Evolutionary conservation across 306 rosid species (phyloP).

Genomic region (Citrullus mucosospermus): DNA sequence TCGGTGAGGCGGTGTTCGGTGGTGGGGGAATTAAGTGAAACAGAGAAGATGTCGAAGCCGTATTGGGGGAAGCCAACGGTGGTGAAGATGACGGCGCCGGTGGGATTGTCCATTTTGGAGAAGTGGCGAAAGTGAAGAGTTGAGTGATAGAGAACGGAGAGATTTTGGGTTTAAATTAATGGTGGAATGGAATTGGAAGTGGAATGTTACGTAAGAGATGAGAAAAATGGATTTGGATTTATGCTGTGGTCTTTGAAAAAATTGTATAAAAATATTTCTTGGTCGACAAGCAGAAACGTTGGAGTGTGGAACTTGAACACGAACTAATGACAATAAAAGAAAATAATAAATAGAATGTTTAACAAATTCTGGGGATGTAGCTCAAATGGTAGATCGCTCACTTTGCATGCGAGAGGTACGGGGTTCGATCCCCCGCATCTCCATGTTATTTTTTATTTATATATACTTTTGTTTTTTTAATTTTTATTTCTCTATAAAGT

Average conservation of each 20-base stretch:
- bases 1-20: constrained; percentile 51
- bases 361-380: neutral
- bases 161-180: neutral
- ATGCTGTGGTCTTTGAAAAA: neutral
- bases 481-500: too few relatives aligned
- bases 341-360: neutral
- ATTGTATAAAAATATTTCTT: neutral
- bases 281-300: neutral
- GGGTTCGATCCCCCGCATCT: constrained; percentile 4
- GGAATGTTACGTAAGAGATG: neutral
- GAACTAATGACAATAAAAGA: too few relatives aligned
- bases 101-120: constrained; percentile 19
- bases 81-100: constrained; percentile 50
- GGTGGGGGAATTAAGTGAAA: neutral
- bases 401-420: constrained; percentile 1
- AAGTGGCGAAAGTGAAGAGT: neutral
- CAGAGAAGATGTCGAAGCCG: constrained; percentile 64
- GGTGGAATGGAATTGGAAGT: neutral
- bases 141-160: neutral
- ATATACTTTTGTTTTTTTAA: too few relatives aligned
- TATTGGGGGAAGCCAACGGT: constrained; percentile 44
- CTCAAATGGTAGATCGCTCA: neutral
- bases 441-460: neutral
- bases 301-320: neutral
- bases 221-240: neutral